Conservation (phyloP, 257 asterid species). For the Craterostigma plantagineum region DNA sequence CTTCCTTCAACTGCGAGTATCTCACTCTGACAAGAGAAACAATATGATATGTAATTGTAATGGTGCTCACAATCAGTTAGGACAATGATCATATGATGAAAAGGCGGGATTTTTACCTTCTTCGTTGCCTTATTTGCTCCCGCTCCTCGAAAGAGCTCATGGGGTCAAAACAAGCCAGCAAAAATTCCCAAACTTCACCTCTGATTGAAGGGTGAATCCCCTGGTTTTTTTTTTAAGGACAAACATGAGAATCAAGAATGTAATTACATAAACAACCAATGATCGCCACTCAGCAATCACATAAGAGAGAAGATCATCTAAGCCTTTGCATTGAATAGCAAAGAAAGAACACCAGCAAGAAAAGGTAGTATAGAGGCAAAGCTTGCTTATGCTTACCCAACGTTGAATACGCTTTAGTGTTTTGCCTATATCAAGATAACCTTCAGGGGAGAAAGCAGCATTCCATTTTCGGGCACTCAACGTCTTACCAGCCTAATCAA, state of each 20-base stretch:
- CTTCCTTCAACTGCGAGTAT: conserved; percentile 64
- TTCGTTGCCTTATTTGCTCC: conserved; percentile 42
- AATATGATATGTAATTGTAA: too few species aligned
- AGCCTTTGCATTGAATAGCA: conserved; percentile 1
- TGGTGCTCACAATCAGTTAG: too few species aligned
- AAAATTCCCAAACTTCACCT: conserved; percentile 98
- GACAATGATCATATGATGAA: background rate
- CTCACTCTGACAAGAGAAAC: conserved; percentile 39
- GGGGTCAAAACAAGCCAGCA: conserved; percentile 84
- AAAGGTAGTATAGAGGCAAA: conserved; percentile 17
- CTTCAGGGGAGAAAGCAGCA: conserved; percentile 68
- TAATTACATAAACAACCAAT: too few species aligned
- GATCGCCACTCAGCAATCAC: too few species aligned
- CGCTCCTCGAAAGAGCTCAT: conserved; percentile 76
- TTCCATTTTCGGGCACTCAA: conserved; percentile 84
- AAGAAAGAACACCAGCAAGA: too few species aligned
- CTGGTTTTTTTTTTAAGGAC: too few species aligned
- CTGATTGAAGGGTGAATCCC: conserved; percentile 95
- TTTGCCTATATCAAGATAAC: conserved; percentile 68
- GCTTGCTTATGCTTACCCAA: conserved; percentile 77
- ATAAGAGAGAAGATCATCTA: background rate
- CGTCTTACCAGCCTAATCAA: conserved; percentile 70
- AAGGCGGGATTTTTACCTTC: conserved; percentile 38
- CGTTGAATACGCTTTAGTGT: conserved; percentile 68
- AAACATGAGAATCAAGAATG: too few species aligned